phyloP scores from a whole-genome alignment of 1,139 yeast species.

The Pichia sp. region DNA sequence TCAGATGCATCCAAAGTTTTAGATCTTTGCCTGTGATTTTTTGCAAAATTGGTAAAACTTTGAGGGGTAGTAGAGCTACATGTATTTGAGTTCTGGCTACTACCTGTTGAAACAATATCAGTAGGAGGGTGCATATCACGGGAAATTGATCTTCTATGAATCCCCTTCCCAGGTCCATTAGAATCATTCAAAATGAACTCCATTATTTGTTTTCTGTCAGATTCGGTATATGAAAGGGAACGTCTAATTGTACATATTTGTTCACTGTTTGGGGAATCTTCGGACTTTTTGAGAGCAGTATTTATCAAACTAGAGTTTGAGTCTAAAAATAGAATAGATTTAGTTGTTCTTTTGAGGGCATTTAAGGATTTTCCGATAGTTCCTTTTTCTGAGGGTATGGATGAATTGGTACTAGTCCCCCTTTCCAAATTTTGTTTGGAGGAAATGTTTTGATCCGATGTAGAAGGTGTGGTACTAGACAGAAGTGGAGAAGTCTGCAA shows the following conservation, averaged over 20 bases:
- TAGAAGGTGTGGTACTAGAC: slow-evolving; percentile 1
- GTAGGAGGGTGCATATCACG: background rate
- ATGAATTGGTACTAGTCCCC: slow-evolving; percentile 5
- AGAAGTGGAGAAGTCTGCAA: too few species aligned
- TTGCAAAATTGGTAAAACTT: background rate
- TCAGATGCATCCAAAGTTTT: slow-evolving; percentile 22
- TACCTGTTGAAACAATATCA: background rate
- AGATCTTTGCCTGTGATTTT: slow-evolving; percentile 18
- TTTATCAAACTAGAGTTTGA: slow-evolving; percentile 4
- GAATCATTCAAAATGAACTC: slow-evolving; percentile 1
- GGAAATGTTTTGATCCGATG: background rate
- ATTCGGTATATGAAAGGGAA: slow-evolving; percentile 8
- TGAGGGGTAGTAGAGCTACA: background rate
- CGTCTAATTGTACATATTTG: slow-evolving; percentile 2
- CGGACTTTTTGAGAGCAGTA: background rate
- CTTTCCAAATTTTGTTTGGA: background rate
- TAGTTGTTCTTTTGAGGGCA: slow-evolving; percentile 17
- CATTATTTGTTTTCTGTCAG: slow-evolving; percentile 6
- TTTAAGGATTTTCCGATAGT: slow-evolving; percentile 14
- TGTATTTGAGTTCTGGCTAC: too few species aligned
- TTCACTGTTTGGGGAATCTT: background rate
- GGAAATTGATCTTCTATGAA: background rate
- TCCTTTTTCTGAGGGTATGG: slow-evolving; percentile 14
- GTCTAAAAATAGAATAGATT: slow-evolving; percentile 19
- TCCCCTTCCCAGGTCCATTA: background rate